Percentiles rank a stretch among this genome's conserved stretches.
Evolutionary conservation across 2,329 filamentous ascomycete genomes (phyloP).

Genomic region (Drechslera avenae): DNA sequence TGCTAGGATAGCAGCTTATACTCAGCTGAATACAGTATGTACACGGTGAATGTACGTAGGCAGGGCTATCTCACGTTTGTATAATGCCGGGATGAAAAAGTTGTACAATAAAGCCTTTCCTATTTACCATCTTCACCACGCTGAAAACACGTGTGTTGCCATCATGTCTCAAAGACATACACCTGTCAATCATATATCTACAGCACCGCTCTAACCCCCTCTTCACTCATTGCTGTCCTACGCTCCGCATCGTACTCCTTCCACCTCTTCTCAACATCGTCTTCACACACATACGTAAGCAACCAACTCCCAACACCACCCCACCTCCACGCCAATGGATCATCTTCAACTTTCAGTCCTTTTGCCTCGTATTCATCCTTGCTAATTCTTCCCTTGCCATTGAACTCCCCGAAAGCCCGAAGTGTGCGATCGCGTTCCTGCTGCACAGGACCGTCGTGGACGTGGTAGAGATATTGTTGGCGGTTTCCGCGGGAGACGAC

Average conservation of each 20-base stretch:
- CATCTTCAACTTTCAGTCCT: slow-evolving; percentile 32
- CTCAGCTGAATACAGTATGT: too few species aligned
- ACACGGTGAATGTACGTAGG: too few species aligned
- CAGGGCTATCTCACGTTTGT: too few species aligned
- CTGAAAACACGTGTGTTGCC: too few species aligned
- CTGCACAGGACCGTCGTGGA: slow-evolving; percentile 64
- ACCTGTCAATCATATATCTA: slow-evolving; percentile 3
- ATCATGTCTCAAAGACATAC: too few species aligned
- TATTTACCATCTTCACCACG: too few species aligned
- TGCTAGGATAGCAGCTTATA: too few species aligned
- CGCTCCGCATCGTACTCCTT: slow-evolving; percentile 25
- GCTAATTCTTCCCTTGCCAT: slow-evolving; percentile 32
- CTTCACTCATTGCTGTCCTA: background rate
- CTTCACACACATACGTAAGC: slow-evolving; percentile 43
- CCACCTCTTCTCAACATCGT: slow-evolving; percentile 40
- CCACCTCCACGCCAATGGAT: slow-evolving; percentile 48
- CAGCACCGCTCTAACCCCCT: slow-evolving; percentile 27
- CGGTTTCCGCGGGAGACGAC: slow-evolving; percentile 65
- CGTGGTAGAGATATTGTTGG: slow-evolving; percentile 66
- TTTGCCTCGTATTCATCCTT: slow-evolving; percentile 23
- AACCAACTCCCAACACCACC: slow-evolving; percentile 44
- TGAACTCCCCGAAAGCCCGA: slow-evolving; percentile 33
- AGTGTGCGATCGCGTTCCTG: slow-evolving; percentile 55
- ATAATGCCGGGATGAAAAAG: too few species aligned
- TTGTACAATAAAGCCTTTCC: too few species aligned